Evolutionary conservation across 441 rosid genomes (phyloP), one percentile per base, ranked within the genome.

Genomic region (Syzygium syzygioides): DNA sequence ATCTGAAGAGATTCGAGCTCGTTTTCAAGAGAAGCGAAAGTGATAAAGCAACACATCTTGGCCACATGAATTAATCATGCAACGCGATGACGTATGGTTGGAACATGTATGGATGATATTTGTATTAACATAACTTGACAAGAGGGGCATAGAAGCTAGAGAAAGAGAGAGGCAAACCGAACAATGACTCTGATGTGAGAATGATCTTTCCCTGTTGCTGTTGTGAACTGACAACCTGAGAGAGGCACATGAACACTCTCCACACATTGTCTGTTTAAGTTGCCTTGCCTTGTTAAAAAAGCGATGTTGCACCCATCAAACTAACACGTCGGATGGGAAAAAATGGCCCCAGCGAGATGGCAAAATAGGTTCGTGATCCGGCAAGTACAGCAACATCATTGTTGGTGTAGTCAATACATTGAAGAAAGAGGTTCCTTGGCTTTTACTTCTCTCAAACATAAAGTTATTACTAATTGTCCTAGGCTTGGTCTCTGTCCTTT

Each of bases 381-480:
- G 26, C 83, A 37, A 76, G 83, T 20, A 37, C 83, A 41, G n/a
- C 52, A 41, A 76, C 83, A 23, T 41, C 83, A 41, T 76, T 87
- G 86, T 87, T 90, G 89, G 28, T 79, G 92, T 62, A 86, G 53
- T 91, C 53, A 25, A 53, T 23, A 66, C 14, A 20, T 7, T 37
- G 11, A 55, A 86, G 84, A 9, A 52, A 41, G 50, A 56, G 88
- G 86, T 94, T 89, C 86, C 96, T 94, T 94, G 30, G 92, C 26
- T 88, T 88, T 90, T 91, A 93, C 95, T 91, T 94, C 90, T 94
- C 95, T 90, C 92, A 91, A 92, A 86, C 92, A 92, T 90, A 91
- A 94, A 92, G 95, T 86, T 52, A 85, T 88, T 86, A 86, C 85
- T 91, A 41, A 88, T 91, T 68, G 2, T 41, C 83, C 83, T 14